These are phyloP conservation scores for Colletotrichum scovillei DNA, from an alignment of 2,329 filamentous ascomycete genomes.

Conservation along the genomic window DNA sequence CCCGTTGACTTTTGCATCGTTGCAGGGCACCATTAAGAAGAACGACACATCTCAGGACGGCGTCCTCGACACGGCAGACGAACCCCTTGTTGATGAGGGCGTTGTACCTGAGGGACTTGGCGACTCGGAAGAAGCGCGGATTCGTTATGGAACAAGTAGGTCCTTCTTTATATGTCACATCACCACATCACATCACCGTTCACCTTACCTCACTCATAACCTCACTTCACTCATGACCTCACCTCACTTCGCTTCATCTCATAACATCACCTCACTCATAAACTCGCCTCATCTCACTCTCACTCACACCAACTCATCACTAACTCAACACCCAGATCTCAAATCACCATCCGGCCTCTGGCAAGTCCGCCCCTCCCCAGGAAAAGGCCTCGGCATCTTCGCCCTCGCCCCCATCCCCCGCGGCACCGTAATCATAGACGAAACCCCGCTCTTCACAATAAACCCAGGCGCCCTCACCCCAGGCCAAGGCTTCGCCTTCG, in stretches of 20 bases:
- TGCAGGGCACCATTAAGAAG: background rate
- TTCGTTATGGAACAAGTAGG: slow-evolving; percentile 25
- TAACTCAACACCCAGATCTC: slow-evolving; percentile 12
- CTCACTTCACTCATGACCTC: no score
- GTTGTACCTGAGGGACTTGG: slow-evolving; percentile 8
- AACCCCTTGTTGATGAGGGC: background rate
- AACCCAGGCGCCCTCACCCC: slow-evolving; percentile 41
- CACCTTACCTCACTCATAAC: background rate
- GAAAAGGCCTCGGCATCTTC: slow-evolving; percentile 55
- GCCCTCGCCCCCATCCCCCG: slow-evolving; percentile 46
- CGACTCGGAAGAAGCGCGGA: slow-evolving; percentile 20
- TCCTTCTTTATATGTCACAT: background rate
- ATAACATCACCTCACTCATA: background rate
- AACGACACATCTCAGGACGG: background rate
- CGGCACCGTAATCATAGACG: slow-evolving; percentile 52
- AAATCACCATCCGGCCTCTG: slow-evolving; percentile 35
- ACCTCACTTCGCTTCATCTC: background rate
- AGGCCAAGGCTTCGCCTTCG: slow-evolving; percentile 44
- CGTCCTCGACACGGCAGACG: background rate
- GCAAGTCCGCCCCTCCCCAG: slow-evolving; percentile 44
- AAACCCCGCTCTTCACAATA: slow-evolving; percentile 48
- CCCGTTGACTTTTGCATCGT: background rate
- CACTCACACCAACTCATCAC: background rate
- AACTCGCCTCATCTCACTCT: background rate
- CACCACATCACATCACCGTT: background rate